Percentiles rank a stretch among this genome's conserved stretches.
Evolutionary conservation across 805 yeast species (phyloP).

Genomic region (Candida pseudoglaebosa): DNA sequence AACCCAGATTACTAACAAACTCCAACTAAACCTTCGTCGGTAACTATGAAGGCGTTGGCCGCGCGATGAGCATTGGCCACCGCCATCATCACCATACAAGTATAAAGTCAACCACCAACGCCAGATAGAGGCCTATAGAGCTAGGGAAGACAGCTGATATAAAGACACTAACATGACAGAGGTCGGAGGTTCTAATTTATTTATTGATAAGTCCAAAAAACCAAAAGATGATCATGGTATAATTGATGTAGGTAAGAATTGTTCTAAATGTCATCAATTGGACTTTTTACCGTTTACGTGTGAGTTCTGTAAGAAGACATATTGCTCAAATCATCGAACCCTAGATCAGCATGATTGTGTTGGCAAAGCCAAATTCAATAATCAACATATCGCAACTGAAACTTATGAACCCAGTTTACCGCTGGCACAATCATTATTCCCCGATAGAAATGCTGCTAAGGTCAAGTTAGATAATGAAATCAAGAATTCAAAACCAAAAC

Average conservation of each 20-base stretch:
- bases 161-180: not conserved
- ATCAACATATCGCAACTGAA: not conserved
- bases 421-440: constrained; percentile 47
- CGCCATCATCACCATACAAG: constrained; percentile 10
- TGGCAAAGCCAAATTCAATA: constrained; percentile 10
- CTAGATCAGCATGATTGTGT: constrained; percentile 31
- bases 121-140: too few relatives aligned
- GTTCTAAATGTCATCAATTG: constrained; percentile 46
- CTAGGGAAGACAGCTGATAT: too few relatives aligned
- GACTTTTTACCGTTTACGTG: constrained; percentile 61
- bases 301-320: constrained; percentile 42
- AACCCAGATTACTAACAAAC: not conserved
- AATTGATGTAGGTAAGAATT: constrained; percentile 57
- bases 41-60: too few relatives aligned
- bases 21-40: too few relatives aligned
- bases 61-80: too few relatives aligned
- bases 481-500: constrained; percentile 12
- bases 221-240: constrained; percentile 30
- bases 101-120: constrained; percentile 1
- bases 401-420: constrained; percentile 15
- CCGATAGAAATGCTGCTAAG: constrained; percentile 44
- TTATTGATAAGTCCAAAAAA: constrained; percentile 19
- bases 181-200: constrained; percentile 9
- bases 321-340: constrained; percentile 49
- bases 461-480: constrained; percentile 27